These are phyloP conservation scores for Ganoderma sinense DNA, from an alignment of 1,284 basidiomycete species.

Conservation along the genomic window DNA sequence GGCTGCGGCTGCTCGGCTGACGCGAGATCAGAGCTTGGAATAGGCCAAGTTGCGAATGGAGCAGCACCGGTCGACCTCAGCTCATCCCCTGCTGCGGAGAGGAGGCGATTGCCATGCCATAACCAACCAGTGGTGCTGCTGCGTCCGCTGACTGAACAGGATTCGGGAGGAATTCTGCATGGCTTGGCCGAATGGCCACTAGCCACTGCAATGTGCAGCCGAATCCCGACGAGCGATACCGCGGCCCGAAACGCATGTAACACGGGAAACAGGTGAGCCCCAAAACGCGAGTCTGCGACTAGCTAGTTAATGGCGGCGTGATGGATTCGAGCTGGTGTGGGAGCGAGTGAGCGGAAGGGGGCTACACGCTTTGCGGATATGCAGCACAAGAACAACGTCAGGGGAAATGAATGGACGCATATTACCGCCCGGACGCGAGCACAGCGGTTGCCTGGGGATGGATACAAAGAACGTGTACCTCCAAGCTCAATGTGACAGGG, in stretches of 20 bases:
- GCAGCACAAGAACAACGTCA: slow-evolving; percentile 1
- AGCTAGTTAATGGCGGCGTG: neutral
- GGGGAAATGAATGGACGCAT: neutral
- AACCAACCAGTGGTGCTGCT: neutral
- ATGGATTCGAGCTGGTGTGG: neutral
- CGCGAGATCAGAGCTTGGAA: slow-evolving; percentile 1
- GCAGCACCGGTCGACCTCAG: neutral
- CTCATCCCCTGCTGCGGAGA: slow-evolving; percentile 2
- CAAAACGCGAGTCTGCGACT: neutral
- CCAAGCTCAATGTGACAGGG: neutral
- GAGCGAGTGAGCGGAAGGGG: neutral
- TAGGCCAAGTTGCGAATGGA: neutral
- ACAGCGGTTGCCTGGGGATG: neutral
- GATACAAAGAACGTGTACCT: neutral
- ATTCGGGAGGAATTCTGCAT: neutral
- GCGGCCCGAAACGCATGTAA: neutral
- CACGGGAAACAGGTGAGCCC: neutral
- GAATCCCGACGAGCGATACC: neutral
- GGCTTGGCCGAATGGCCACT: neutral
- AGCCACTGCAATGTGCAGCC: neutral
- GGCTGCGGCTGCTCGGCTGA: slow-evolving; percentile 1
- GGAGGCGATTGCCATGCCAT: neutral
- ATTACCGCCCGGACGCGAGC: neutral
- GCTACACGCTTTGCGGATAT: slow-evolving; percentile 1
- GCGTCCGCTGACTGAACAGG: neutral